phyloP scores from a whole-genome alignment of 2,329 filamentous ascomycete species.

The Alternaria hordeiaustralica region DNA sequence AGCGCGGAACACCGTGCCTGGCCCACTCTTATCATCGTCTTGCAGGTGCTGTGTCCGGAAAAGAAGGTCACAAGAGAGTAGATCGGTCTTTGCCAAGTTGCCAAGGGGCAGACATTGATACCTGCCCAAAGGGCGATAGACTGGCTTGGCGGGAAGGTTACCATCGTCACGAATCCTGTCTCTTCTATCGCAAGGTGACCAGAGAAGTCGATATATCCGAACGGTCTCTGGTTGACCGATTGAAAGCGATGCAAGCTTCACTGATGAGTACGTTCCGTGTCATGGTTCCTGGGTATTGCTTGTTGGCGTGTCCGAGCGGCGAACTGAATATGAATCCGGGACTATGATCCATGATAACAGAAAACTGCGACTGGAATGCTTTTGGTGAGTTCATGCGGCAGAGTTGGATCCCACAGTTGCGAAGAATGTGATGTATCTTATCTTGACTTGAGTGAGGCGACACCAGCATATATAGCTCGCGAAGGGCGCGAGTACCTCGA shows the following conservation, averaged over 20 bases:
- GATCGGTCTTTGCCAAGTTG: slow-evolving; percentile 25
- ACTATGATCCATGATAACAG: background rate
- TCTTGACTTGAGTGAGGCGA: background rate
- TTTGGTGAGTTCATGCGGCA: background rate
- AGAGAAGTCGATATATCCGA: background rate
- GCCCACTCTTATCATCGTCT: slow-evolving; percentile 31
- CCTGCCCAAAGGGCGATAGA: slow-evolving; percentile 37
- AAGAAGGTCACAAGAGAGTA: slow-evolving; percentile 42
- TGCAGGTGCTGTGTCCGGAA: slow-evolving; percentile 33
- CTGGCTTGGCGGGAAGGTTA: slow-evolving; percentile 26
- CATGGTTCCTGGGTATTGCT: background rate
- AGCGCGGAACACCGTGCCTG: slow-evolving; percentile 13
- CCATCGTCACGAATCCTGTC: background rate
- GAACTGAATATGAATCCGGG: background rate
- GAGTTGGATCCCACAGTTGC: background rate
- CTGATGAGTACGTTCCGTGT: background rate
- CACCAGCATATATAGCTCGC: background rate
- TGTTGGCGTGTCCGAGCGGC: background rate
- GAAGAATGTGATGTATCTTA: background rate
- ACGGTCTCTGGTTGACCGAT: background rate
- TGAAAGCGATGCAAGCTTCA: background rate
- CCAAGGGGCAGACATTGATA: slow-evolving; percentile 35
- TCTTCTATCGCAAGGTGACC: background rate
- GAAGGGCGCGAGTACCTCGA: slow-evolving; percentile 4
- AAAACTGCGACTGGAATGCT: background rate